A percentile compares a stretch with the other conserved stretches of the same genome.
phyloP scores from a whole-genome alignment of 306 rosid species.

The Carpinus viminea region DNA sequence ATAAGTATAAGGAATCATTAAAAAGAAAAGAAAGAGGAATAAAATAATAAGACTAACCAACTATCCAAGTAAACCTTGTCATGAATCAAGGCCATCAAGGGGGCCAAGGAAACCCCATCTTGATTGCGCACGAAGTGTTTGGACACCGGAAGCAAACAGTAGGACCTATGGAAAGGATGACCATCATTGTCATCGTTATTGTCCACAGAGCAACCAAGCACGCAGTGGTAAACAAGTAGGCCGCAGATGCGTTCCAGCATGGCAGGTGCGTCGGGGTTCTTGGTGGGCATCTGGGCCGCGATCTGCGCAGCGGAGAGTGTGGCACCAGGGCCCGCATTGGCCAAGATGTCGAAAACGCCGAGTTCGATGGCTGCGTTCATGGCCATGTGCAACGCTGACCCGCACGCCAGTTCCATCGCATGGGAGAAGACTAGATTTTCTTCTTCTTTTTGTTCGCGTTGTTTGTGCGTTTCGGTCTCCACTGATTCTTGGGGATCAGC shows the following conservation, averaged over 20 bases:
- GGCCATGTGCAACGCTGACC: too few relatives aligned
- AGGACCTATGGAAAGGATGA: slow-evolving; percentile 22
- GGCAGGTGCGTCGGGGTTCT: slow-evolving; percentile 23
- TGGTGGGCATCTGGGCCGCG: slow-evolving; percentile 26
- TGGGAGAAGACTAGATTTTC: too few relatives aligned
- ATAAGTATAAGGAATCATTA: too few relatives aligned
- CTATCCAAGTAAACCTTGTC: slow-evolving; percentile 36
- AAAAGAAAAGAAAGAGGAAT: too few relatives aligned
- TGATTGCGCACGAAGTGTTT: not conserved
- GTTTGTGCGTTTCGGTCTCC: too few relatives aligned
- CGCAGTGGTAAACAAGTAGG: slow-evolving; percentile 47
- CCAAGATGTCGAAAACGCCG: slow-evolving; percentile 53
- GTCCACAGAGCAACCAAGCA: slow-evolving; percentile 34
- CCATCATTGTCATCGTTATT: not conserved
- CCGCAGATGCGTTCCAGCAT: slow-evolving; percentile 47
- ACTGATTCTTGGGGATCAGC: too few relatives aligned
- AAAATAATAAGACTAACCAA: slow-evolving; percentile 33
- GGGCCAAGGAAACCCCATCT: slow-evolving; percentile 49
- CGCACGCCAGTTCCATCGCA: too few relatives aligned
- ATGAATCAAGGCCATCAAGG: slow-evolving; percentile 21
- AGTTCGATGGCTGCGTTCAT: slow-evolving; percentile 37
- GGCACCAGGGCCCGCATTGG: slow-evolving; percentile 34
- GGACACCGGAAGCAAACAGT: slow-evolving; percentile 39
- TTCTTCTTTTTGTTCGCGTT: too few relatives aligned
- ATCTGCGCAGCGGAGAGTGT: slow-evolving; percentile 39